Evolutionary conservation across 2,329 filamentous ascomycete species (phyloP).

Genomic region (Calonectria pteridis): DNA sequence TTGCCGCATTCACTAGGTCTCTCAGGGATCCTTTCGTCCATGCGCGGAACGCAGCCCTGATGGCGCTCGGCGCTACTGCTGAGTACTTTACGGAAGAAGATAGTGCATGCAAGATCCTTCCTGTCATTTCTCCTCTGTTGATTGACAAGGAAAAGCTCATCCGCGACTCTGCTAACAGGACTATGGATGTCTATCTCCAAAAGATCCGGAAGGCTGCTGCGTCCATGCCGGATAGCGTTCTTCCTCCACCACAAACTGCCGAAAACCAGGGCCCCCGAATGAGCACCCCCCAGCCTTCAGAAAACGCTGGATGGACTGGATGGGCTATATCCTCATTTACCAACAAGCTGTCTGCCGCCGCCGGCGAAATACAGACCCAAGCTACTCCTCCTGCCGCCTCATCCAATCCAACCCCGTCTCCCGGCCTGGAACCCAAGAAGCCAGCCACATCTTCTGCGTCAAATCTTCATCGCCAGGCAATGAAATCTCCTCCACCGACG

Average conservation of each 20-base stretch:
- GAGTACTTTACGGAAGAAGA: constrained; percentile 94
- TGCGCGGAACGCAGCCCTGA: constrained; percentile 87
- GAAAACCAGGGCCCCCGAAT: constrained; percentile 75
- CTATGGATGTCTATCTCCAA: constrained; percentile 86
- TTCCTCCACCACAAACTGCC: constrained; percentile 74
- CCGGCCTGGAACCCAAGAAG: constrained; percentile 53
- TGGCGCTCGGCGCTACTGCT: constrained; percentile 86
- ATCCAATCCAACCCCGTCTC: constrained; percentile 56
- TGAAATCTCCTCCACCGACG: constrained; percentile 63
- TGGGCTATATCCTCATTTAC: constrained; percentile 99
- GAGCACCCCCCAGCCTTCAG: constrained; percentile 79
- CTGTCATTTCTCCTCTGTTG: constrained; percentile 84
- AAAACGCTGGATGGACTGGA: constrained; percentile 78
- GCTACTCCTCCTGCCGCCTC: constrained; percentile 59
- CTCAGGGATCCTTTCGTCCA: constrained; percentile 95
- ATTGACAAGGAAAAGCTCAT: constrained; percentile 97
- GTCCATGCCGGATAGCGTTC: constrained; percentile 82
- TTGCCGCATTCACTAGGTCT: constrained; percentile 91
- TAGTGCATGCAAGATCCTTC: constrained; percentile 85
- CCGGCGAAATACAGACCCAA: constrained; percentile 83
- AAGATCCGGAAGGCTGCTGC: constrained; percentile 83
- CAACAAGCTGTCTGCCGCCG: constrained; percentile 87
- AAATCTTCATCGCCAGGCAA: constrained; percentile 69
- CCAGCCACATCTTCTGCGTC: constrained; percentile 66
- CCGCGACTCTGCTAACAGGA: constrained; percentile 91